Percentiles rank a stretch among this genome's conserved stretches.
Evolutionary conservation across 768 basidiomycete genomes (phyloP).

Genomic region (Hygrocybe coccinea): DNA sequence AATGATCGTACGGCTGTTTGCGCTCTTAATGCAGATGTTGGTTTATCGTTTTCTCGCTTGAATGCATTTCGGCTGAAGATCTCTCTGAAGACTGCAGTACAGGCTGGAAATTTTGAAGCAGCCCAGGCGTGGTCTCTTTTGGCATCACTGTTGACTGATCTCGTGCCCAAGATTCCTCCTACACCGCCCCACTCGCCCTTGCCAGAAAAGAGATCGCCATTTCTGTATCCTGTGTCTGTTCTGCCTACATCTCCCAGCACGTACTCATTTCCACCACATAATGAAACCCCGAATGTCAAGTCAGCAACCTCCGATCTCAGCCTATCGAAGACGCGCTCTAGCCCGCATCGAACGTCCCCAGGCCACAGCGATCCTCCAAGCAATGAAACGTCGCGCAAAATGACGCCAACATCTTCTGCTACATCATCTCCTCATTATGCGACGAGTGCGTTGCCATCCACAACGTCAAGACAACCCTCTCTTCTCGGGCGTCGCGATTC

Average conservation of each 20-base stretch:
- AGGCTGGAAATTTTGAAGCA: slow-evolving; percentile 49
- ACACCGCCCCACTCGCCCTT: slow-evolving; percentile 23
- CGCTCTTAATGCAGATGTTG: slow-evolving; percentile 52
- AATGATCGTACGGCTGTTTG: slow-evolving; percentile 47
- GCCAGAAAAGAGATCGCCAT: slow-evolving; percentile 8
- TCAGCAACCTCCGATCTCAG: background rate
- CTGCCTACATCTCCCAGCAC: slow-evolving; percentile 35
- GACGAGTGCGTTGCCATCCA: slow-evolving; percentile 40
- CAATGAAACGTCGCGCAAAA: slow-evolving; percentile 39
- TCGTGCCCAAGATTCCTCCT: slow-evolving; percentile 36
- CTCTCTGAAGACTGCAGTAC: slow-evolving; percentile 47
- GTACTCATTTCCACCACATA: slow-evolving; percentile 21
- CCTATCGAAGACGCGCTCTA: background rate
- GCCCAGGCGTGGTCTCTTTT: slow-evolving; percentile 69
- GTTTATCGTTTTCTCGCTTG: slow-evolving; percentile 2
- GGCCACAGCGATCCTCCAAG: background rate
- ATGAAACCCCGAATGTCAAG: background rate
- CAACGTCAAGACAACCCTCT: slow-evolving; percentile 39
- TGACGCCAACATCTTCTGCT: slow-evolving; percentile 55
- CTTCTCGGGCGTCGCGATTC: slow-evolving; percentile 32
- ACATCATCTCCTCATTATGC: slow-evolving; percentile 52
- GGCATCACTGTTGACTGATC: slow-evolving; percentile 48
- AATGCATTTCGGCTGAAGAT: slow-evolving; percentile 6
- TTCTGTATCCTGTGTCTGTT: slow-evolving; percentile 36
- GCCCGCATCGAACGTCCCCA: slow-evolving; percentile 2